These are phyloP conservation scores for Mortierella polycephala DNA, from an alignment of 371 early-diverging fungal species.

Conservation along the genomic window DNA sequence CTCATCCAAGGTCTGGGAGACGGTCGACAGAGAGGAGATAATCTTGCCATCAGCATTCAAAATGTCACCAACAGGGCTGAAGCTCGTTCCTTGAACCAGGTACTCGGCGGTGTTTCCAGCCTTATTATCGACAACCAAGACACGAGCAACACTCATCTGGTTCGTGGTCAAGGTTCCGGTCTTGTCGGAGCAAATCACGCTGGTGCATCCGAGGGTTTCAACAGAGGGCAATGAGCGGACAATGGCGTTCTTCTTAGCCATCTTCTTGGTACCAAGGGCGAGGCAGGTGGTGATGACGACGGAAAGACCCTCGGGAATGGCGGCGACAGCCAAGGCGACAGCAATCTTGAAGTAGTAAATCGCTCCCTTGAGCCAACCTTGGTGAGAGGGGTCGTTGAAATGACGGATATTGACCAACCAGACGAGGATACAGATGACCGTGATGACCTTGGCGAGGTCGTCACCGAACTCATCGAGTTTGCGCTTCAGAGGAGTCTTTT, in stretches of 20 bases:
- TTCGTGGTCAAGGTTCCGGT: conserved; percentile 99
- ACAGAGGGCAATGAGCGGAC: conserved; percentile 93
- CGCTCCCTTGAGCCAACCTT: conserved; percentile 92
- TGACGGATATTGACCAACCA: conserved; percentile 97
- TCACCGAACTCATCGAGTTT: conserved; percentile 98
- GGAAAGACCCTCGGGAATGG: conserved; percentile 98
- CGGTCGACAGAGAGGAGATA: conserved; percentile 60
- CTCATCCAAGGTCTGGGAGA: conserved; percentile 72
- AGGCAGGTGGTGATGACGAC: conserved; percentile 98
- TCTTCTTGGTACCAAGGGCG: conserved; percentile 95
- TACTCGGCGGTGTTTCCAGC: conserved; percentile 71
- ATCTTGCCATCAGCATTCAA: conserved; percentile 59
- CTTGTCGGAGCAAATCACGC: conserved; percentile 98
- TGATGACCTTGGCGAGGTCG: conserved; percentile 92
- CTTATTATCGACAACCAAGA: conserved; percentile 59
- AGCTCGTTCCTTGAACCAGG: conserved; percentile 83
- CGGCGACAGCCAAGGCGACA: conserved; percentile 98
- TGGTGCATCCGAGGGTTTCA: conserved; percentile 97
- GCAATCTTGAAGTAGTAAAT: conserved; percentile 98
- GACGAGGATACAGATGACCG: conserved; percentile 94
- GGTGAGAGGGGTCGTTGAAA: conserved; percentile 89
- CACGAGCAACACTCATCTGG: conserved; percentile 91
- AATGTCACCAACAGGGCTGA: conserved; percentile 85
- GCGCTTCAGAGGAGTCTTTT: conserved; percentile 94
- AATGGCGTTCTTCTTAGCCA: conserved; percentile 97